Evolutionary conservation across 108 stramenopile species (phyloP).

Genomic region (Mediolabrus comicus): DNA sequence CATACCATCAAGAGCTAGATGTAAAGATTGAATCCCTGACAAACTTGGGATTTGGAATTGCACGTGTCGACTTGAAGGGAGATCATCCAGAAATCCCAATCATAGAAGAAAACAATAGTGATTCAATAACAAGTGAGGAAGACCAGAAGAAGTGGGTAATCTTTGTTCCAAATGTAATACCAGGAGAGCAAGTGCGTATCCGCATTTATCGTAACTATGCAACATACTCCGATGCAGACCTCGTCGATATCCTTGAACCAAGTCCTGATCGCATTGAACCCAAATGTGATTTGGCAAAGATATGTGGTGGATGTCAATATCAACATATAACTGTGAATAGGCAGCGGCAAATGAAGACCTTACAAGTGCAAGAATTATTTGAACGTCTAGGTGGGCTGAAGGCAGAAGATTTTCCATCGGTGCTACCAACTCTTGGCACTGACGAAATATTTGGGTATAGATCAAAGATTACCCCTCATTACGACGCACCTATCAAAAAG

Average conservation of each 20-base stretch:
- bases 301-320: slow-evolving; percentile 97
- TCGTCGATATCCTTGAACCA: slow-evolving; percentile 76
- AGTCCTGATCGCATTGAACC: slow-evolving; percentile 83
- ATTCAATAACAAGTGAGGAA: not conserved
- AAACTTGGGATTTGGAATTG: slow-evolving; percentile 80
- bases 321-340: slow-evolving; percentile 89
- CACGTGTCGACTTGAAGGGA: slow-evolving; percentile 43
- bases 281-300: slow-evolving; percentile 70
- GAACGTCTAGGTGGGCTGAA: slow-evolving; percentile 66
- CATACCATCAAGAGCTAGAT: slow-evolving; percentile 56
- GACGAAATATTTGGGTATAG: slow-evolving; percentile 89
- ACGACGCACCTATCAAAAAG: slow-evolving; percentile 79
- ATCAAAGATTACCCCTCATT: slow-evolving; percentile 96
- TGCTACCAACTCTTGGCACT: slow-evolving; percentile 78
- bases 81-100: not conserved
- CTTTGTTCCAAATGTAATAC: slow-evolving; percentile 89
- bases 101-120: not conserved
- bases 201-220: slow-evolving; percentile 87
- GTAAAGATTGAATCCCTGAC: slow-evolving; percentile 66
- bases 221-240: slow-evolving; percentile 88
- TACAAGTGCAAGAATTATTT: slow-evolving; percentile 83
- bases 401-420: slow-evolving; percentile 37
- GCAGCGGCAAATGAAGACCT: slow-evolving; percentile 92
- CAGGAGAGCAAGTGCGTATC: slow-evolving; percentile 80
- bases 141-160: slow-evolving; percentile 79